A percentile compares a stretch with the other conserved stretches of the same genome.
Conservation (phyloP, 768 basidiomycete species). For the Suillus brevipes region DNA sequence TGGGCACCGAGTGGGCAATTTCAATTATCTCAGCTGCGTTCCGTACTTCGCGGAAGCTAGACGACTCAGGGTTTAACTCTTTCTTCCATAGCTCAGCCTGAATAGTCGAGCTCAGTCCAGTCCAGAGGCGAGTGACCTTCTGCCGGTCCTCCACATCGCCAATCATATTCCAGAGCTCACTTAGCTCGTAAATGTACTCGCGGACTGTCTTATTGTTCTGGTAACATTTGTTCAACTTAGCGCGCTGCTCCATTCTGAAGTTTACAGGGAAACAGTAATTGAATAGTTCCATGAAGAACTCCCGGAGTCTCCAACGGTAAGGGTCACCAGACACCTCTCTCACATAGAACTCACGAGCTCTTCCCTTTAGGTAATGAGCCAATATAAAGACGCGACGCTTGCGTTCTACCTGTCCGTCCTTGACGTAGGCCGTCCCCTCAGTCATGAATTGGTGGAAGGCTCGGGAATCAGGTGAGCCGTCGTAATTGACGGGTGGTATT, state of each 20-base stretch:
- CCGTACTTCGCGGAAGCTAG: conserved; percentile 26
- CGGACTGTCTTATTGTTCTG: conserved; percentile 32
- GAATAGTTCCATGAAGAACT: conserved; percentile 38
- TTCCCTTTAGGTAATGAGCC: conserved; percentile 31
- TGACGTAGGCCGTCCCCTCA: conserved; percentile 23
- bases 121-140: conserved; percentile 36
- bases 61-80: conserved; percentile 27
- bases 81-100: conserved; percentile 32
- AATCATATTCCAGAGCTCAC: conserved; percentile 35
- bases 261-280: conserved; percentile 38
- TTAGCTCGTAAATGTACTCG: conserved; percentile 36
- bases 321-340: conserved; percentile 27
- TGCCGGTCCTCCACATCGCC: conserved; percentile 30
- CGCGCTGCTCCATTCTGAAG: conserved; percentile 22
- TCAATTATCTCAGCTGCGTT: conserved; percentile 34
- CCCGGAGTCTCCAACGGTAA: conserved; percentile 26
- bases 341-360: conserved; percentile 35
- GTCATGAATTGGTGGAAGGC: conserved; percentile 29
- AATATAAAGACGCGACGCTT: conserved; percentile 23
- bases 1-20: conserved; percentile 20
- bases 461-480: conserved; percentile 24
- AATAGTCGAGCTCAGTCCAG: conserved; percentile 26
- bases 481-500: conserved; percentile 25
- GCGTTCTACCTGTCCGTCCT: conserved; percentile 18
- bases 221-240: conserved; percentile 19